Conservation (phyloP, 2,329 filamentous ascomycete genomes). For the Fusarium sp. region DNA sequence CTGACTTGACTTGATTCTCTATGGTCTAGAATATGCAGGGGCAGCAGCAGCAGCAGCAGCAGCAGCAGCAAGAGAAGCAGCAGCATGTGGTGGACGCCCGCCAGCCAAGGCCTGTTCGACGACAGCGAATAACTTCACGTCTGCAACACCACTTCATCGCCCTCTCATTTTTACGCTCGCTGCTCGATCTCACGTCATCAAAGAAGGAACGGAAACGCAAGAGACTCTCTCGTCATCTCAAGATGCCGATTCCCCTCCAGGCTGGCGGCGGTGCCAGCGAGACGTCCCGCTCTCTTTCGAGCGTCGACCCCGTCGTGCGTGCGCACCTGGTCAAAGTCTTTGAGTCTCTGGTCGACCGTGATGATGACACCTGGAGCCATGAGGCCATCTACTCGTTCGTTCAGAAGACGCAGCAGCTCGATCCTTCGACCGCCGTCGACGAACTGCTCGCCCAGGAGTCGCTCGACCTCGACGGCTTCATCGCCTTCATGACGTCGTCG, state of each 20-base stretch:
- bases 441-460: conserved; percentile 46
- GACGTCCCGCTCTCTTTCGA: conserved; percentile 54
- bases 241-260: conserved; percentile 42
- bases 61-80: neutral
- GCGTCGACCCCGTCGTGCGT: conserved; percentile 55
- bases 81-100: neutral
- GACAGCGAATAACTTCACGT: conserved; percentile 39
- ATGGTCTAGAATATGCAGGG: conserved; percentile 34
- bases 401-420: conserved; percentile 58
- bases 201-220: conserved; percentile 10
- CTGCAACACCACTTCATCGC: conserved; percentile 30
- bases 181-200: conserved; percentile 7
- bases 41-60: neutral
- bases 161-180: conserved; percentile 34
- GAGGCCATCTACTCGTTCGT: conserved; percentile 61
- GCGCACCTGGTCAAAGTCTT: conserved; percentile 61
- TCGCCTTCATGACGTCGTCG: conserved; percentile 68
- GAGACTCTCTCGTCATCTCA: neutral
- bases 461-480: conserved; percentile 62
- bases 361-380: conserved; percentile 57
- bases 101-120: conserved; percentile 11
- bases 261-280: conserved; percentile 62
- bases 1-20: neutral
- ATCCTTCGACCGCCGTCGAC: conserved; percentile 44
- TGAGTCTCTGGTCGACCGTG: conserved; percentile 55